These are phyloP conservation scores for Physcomitrium patens DNA, from an alignment of 225 moss, liverwort and hornwort species.

Conservation along the genomic window DNA sequence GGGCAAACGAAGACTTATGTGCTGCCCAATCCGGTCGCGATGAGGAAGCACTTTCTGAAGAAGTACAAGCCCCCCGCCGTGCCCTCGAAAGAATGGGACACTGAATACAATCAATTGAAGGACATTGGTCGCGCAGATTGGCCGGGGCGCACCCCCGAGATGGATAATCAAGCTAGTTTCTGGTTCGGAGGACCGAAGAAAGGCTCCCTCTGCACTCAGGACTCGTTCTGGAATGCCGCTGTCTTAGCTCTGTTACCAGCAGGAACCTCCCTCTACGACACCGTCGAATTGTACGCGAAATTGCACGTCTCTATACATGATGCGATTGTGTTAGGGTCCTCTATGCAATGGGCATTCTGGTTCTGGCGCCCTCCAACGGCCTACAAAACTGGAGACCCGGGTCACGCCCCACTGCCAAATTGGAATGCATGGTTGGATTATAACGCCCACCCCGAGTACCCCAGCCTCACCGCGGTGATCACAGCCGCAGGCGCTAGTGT, in stretches of 20 bases:
- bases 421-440: neutral
- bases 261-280: slow-evolving; percentile 11
- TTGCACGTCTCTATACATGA: slow-evolving; percentile 12
- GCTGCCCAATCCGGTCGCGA: slow-evolving; percentile 4
- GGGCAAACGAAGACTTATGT: neutral
- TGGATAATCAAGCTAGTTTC: slow-evolving; percentile 7
- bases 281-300: slow-evolving; percentile 19
- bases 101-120: slow-evolving; percentile 4
- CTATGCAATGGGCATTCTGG: slow-evolving; percentile 21
- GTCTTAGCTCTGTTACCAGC: slow-evolving; percentile 9
- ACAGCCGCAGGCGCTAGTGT: slow-evolving; percentile 3
- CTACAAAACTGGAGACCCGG: neutral
- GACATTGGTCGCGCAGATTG: slow-evolving; percentile 24
- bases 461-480: neutral
- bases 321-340: neutral
- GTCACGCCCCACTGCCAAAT: neutral
- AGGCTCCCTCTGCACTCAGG: slow-evolving; percentile 1
- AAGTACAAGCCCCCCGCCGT: slow-evolving; percentile 13
- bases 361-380: slow-evolving; percentile 12
- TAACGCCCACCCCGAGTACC: slow-evolving; percentile 20
- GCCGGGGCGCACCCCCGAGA: slow-evolving; percentile 10
- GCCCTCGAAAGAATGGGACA: slow-evolving; percentile 19
- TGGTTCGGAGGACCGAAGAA: neutral
- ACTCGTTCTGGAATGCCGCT: neutral
- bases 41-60: neutral